Evolutionary conservation across 148 eudicot genomes (phyloP), one percentile per base, ranked within the genome.

Genomic region (Fagopyrum homotropicum): DNA sequence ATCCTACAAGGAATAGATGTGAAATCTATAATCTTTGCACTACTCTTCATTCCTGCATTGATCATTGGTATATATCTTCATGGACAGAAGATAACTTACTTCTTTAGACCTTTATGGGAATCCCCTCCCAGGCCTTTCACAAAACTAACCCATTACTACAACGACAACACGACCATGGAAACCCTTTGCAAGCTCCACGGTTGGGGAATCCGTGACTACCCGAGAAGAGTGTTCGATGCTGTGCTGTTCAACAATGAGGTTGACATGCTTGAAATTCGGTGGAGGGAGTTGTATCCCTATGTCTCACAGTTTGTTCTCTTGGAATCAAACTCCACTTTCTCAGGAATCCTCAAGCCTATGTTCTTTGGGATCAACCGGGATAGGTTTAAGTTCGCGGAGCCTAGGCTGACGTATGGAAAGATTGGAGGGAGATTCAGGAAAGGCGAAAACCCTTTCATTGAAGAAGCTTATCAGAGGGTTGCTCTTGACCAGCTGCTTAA

Each of bases 141-240:
- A 8, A 19, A 77, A 5, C 22, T 88, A 19, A 77, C 87, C 5
- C 91, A 88, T 60, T 88, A 88, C 47, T 84, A 88, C 71, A 79
- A 86, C 12, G 75, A 80, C 2, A 86, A 88, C 35, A 80, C 84
- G 19, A 64, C 91, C 4, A 88, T 82, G 87, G 79, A 79, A 19
- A 81, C 77, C 63, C 87, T 88, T n/a, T 88, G 91, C 80, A 84
- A 78, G 52, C 89, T 85, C 54, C 91, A 88, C 15, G 89, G 91
- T 43, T 88, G 91, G 91, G 78, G 78, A 22, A 71, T 81, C 12
- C 86, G 89, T 0, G 89, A 84, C 16, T 88, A 52, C 72, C 91
- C 91, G 0, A 79, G 91, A 73, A 79, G 89, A n/a, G 91, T 88
- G 19, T 88, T 68, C 59, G 91, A 88, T 75, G 89, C 91, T 1